Evolutionary conservation across 495 filamentous ascomycete species (phyloP).

Genomic region (Polyplosphaeria fusca): DNA sequence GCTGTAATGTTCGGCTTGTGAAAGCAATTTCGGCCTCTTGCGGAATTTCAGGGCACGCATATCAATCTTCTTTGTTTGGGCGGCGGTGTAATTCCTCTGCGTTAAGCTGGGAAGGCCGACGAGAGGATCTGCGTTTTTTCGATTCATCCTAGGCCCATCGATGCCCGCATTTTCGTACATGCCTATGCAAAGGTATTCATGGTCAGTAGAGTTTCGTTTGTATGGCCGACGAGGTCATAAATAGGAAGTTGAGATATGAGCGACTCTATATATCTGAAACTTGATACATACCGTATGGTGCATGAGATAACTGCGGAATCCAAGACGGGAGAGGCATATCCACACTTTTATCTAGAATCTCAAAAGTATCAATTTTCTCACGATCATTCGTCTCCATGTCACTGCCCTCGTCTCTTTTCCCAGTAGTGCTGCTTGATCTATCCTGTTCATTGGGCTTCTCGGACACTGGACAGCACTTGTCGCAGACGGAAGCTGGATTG

Average conservation of each 20-base stretch:
- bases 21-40: conserved; percentile 10
- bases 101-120: conserved; percentile 36
- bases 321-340: conserved; percentile 20
- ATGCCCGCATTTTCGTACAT: conserved; percentile 7
- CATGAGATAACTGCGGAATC: conserved; percentile 18
- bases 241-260: too few relatives aligned
- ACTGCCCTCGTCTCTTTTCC: too few relatives aligned
- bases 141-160: conserved; percentile 18
- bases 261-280: conserved; percentile 14
- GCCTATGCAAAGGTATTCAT: too few relatives aligned
- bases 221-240: too few relatives aligned
- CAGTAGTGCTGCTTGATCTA: too few relatives aligned
- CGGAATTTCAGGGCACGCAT: conserved; percentile 37
- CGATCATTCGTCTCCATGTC: too few relatives aligned
- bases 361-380: too few relatives aligned
- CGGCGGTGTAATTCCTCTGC: conserved; percentile 40
- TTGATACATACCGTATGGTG: conserved; percentile 1
- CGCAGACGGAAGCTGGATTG: too few relatives aligned
- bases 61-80: conserved; percentile 32
- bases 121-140: conserved; percentile 44
- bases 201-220: too few relatives aligned
- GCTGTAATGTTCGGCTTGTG: conserved; percentile 36
- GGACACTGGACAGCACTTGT: too few relatives aligned
- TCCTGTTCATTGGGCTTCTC: too few relatives aligned
- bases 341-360: neutral